Base-by-base conservation (phyloP, 164 flowering plant genomes). In the Cinnamomum chago region DNA sequence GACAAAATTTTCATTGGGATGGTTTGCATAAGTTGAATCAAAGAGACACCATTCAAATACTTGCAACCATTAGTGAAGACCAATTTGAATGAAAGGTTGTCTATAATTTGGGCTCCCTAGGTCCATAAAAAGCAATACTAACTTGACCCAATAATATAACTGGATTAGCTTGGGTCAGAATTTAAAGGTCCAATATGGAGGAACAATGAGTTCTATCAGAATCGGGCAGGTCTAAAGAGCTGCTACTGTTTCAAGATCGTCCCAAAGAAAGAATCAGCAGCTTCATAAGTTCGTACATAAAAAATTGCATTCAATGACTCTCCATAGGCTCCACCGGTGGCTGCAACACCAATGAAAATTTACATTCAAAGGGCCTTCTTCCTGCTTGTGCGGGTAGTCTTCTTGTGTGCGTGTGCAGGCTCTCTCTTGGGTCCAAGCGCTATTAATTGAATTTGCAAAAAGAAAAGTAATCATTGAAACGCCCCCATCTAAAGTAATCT, bases 301-400 rank as follows among this genome's bases (percentile, higher is more conserved):
- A 93, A 86, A 33, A 92, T 80, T 86, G 95, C 97, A n/a, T 88
- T 88, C 52, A 81, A 78, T 30, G 85, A 90, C 60, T 91, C 97
- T 33, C 98, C 98, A 12, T 95, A 95, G 76, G 98, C 98, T 55
- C 97, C 98, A 1, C 78, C 91, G 79, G 98, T 95, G 50, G 93
- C 93, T 73, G 98, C 98, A 0, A 95, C 98, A 47, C 94, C 93
- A 2, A 81, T 90, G 92, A 95, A 89, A 84, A 92, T 95, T 69
- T 87, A 94, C 79, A 30, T 28, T 28, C 0, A 28, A 2, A 0
- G 30, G 30, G 30, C 30, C 4, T 3, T 28, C 30, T 28, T 28
- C 0, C 30, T 28, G 4, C 4, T 28, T 28, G 30, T 28, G 5
- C 33, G 5, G 33, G 33, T 0, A 3, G 0, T 93, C 97, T 74